Evolutionary conservation across 2,329 filamentous ascomycete species (phyloP).

Genomic region (Hypocreales sp.): DNA sequence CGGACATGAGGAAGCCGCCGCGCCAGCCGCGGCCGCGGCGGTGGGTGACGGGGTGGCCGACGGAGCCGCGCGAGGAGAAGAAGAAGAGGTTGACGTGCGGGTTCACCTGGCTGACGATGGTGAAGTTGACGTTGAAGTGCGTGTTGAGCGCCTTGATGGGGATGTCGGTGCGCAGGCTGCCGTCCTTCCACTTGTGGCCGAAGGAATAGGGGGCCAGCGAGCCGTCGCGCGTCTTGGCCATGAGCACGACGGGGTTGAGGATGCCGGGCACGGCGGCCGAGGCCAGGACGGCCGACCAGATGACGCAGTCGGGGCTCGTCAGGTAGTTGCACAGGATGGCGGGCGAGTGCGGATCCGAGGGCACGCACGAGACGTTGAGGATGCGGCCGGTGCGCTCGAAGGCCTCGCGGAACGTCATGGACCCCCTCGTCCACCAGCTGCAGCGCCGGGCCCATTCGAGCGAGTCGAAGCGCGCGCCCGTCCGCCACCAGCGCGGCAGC

Average conservation of each 20-base stretch:
- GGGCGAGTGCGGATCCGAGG: slow-evolving; percentile 84
- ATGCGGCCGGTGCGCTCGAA: slow-evolving; percentile 89
- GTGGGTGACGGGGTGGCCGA: slow-evolving; percentile 88
- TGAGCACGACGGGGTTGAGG: slow-evolving; percentile 83
- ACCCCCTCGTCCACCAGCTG: slow-evolving; percentile 82
- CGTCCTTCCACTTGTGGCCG: slow-evolving; percentile 98
- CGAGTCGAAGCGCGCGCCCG: slow-evolving; percentile 86
- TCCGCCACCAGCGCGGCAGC: slow-evolving; percentile 76
- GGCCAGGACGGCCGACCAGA: slow-evolving; percentile 92
- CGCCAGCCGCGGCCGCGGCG: slow-evolving; percentile 88
- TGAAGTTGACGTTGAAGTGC: slow-evolving; percentile 98
- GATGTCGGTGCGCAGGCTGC: slow-evolving; percentile 85
- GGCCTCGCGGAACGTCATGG: slow-evolving; percentile 86
- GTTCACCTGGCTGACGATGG: slow-evolving; percentile 78
- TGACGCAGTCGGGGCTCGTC: slow-evolving; percentile 89
- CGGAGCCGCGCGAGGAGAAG: slow-evolving; percentile 84
- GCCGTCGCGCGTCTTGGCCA: slow-evolving; percentile 71
- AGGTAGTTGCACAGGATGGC: slow-evolving; percentile 91
- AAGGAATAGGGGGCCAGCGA: slow-evolving; percentile 81
- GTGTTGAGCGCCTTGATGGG: slow-evolving; percentile 87
- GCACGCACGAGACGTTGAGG: slow-evolving; percentile 89
- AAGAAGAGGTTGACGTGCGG: slow-evolving; percentile 98
- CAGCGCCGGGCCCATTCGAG: slow-evolving; percentile 78
- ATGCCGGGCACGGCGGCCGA: slow-evolving; percentile 94
- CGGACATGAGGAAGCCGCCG: slow-evolving; percentile 84